Conservation (phyloP, 345 rosid genomes). For the Carallia brachiata region DNA sequence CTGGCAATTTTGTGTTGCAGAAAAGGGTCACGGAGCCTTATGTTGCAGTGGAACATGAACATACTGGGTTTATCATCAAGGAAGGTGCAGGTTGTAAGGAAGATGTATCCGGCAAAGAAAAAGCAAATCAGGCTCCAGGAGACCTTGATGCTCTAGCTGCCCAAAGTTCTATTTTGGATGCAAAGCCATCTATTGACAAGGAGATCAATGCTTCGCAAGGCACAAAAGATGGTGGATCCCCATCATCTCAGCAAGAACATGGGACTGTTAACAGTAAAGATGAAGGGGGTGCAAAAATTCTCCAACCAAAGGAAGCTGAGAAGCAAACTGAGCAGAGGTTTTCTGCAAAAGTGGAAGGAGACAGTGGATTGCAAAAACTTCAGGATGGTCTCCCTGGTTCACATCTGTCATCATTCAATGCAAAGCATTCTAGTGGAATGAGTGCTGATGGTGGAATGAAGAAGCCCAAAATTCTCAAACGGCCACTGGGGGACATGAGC, state of each 20-base stretch:
- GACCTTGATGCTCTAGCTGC: slow-evolving; percentile 1
- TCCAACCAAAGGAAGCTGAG: slow-evolving; percentile 34
- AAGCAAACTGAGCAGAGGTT: slow-evolving; percentile 34
- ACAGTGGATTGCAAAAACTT: slow-evolving; percentile 31
- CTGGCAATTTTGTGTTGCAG: slow-evolving; percentile 70
- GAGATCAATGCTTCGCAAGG: slow-evolving; percentile 23
- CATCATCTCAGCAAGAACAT: slow-evolving; percentile 28
- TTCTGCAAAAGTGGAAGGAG: slow-evolving; percentile 32
- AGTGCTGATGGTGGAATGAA: slow-evolving; percentile 37
- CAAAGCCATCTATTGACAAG: slow-evolving; percentile 31
- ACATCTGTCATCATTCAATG: slow-evolving; percentile 35
- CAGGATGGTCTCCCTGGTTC: slow-evolving; percentile 26
- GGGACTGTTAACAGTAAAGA: slow-evolving; percentile 34
- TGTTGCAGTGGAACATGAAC: slow-evolving; percentile 37
- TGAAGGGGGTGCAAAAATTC: slow-evolving; percentile 34
- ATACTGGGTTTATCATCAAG: slow-evolving; percentile 29
- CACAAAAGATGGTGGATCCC: slow-evolving; percentile 21
- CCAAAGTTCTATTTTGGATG: slow-evolving; percentile 17
- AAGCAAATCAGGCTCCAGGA: slow-evolving; percentile 24
- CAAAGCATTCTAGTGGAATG: slow-evolving; percentile 34
- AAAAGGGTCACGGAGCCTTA: slow-evolving; percentile 49
- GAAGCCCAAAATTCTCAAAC: slow-evolving; percentile 57
- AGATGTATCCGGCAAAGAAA: slow-evolving; percentile 34
- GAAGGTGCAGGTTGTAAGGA: slow-evolving; percentile 36
- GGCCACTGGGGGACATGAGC: slow-evolving; percentile 39